A percentile compares a stretch with the other conserved stretches of the same genome.
Conservation (phyloP, 2,329 filamentous ascomycete genomes). For the Fusarium metavorans region DNA sequence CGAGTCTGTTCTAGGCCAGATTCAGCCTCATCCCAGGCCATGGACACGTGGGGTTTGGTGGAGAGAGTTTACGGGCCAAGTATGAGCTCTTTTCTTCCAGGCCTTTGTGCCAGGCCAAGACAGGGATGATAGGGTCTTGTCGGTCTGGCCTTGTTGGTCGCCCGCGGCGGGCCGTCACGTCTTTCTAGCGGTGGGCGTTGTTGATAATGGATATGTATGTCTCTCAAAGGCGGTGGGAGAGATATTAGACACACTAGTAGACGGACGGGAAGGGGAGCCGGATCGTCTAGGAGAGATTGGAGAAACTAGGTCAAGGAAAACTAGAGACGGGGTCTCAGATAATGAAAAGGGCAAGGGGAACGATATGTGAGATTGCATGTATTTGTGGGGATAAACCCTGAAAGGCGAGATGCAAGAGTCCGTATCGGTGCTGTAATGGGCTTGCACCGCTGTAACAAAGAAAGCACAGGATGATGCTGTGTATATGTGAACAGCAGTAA, state of each 20-base stretch:
- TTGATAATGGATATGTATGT: not conserved
- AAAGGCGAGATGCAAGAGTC: slow-evolving; percentile 28
- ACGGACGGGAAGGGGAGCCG: not conserved
- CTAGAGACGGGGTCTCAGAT: not conserved
- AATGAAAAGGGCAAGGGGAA: not conserved
- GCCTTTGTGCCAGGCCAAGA: slow-evolving; percentile 14
- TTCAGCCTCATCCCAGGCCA: slow-evolving; percentile 45
- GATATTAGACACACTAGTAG: not conserved
- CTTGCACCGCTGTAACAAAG: slow-evolving; percentile 12
- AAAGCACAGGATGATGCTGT: slow-evolving; percentile 20
- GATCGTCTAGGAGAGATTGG: slow-evolving; percentile 5
- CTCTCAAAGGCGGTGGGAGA: slow-evolving; percentile 7
- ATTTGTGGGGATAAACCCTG: slow-evolving; percentile 31
- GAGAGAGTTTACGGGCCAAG: slow-evolving; percentile 18
- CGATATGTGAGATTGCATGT: slow-evolving; percentile 32
- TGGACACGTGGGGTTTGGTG: slow-evolving; percentile 45
- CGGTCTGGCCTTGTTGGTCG: slow-evolving; percentile 21
- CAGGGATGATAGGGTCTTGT: slow-evolving; percentile 25
- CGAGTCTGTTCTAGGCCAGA: slow-evolving; percentile 43
- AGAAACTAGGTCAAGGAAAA: not conserved
- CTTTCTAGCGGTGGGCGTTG: slow-evolving; percentile 16
- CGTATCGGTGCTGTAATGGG: slow-evolving; percentile 20
- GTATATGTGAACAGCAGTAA: not conserved
- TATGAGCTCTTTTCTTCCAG: slow-evolving; percentile 13
- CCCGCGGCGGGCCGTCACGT: slow-evolving; percentile 3